phyloP scores from a whole-genome alignment of 2,329 filamentous ascomycete species.

The Ascochyta rabiei region DNA sequence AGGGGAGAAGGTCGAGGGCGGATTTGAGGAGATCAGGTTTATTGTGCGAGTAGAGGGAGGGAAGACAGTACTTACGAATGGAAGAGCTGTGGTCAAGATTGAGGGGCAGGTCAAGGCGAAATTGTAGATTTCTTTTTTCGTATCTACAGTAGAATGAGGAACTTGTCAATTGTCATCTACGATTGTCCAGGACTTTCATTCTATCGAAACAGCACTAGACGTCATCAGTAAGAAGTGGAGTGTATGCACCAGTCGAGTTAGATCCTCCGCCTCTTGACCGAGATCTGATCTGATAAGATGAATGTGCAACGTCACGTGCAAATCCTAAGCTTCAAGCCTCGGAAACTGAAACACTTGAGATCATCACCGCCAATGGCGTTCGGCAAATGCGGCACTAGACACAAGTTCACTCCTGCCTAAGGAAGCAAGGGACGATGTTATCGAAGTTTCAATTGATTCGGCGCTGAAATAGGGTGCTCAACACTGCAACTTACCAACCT shows the following conservation, averaged over 20 bases:
- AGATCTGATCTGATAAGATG: constrained; percentile 39
- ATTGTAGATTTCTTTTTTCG: constrained; percentile 35
- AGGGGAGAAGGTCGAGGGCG: constrained; percentile 65
- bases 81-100: constrained; percentile 76
- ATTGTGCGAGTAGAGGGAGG: constrained; percentile 77
- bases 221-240: constrained; percentile 4
- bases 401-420: constrained; percentile 18
- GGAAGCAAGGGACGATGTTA: constrained; percentile 14
- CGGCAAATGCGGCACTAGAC: constrained; percentile 26
- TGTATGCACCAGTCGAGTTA: constrained; percentile 17
- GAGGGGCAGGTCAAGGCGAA: constrained; percentile 53
- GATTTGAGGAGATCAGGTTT: constrained; percentile 85
- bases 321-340: neutral
- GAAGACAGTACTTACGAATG: constrained; percentile 87
- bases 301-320: constrained; percentile 16
- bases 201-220: neutral
- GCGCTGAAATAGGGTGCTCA: constrained; percentile 19
- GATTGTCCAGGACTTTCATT: neutral
- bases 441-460: constrained; percentile 28
- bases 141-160: neutral
- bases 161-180: neutral
- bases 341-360: constrained; percentile 10
- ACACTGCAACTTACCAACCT: constrained; percentile 1
- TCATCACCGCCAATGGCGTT: constrained; percentile 5
- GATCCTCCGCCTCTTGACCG: constrained; percentile 23